A percentile compares a stretch with the other conserved stretches of the same genome.
Evolutionary conservation across 225 moss, liverwort and hornwort genomes (phyloP).

Genomic region (Lunularia cruciata): DNA sequence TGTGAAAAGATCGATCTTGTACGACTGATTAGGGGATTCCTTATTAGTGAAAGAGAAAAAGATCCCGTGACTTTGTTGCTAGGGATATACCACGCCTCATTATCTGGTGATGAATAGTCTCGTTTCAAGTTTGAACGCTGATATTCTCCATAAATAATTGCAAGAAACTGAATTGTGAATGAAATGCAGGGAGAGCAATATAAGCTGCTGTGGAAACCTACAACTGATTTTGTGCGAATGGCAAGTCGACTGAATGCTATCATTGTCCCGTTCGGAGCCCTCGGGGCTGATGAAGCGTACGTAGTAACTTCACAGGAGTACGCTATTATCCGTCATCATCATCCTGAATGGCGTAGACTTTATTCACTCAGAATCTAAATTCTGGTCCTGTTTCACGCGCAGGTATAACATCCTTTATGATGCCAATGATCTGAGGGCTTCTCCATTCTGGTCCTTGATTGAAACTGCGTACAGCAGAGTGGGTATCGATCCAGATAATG

Average conservation of each 20-base stretch:
- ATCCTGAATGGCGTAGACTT: not conserved
- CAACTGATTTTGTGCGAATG: conserved; percentile 93
- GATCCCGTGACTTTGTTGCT: no score
- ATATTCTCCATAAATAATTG: no score
- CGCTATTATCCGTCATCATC: not conserved
- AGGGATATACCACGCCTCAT: no score
- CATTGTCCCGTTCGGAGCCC: conserved; percentile 81
- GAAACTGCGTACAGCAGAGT: conserved; percentile 47
- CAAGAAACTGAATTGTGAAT: not conserved
- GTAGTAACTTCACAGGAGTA: no score
- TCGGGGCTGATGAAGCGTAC: conserved; percentile 99
- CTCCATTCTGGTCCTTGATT: conserved; percentile 67
- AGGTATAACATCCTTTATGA: conserved; percentile 73
- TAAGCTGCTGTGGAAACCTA: conserved; percentile 83
- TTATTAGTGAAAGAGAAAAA: no score
- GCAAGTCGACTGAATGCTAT: conserved; percentile 81
- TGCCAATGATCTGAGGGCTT: conserved; percentile 57
- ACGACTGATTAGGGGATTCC: no score
- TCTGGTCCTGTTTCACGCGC: conserved; percentile 12
- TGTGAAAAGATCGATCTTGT: no score
- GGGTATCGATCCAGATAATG: conserved; percentile 51
- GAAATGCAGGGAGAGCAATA: conserved; percentile 76
- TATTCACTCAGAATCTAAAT: not conserved
- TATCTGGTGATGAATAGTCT: no score
- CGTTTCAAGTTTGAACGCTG: no score